Conservation (phyloP, 2,329 filamentous ascomycete species). For the Amesomyces nigricolor region DNA sequence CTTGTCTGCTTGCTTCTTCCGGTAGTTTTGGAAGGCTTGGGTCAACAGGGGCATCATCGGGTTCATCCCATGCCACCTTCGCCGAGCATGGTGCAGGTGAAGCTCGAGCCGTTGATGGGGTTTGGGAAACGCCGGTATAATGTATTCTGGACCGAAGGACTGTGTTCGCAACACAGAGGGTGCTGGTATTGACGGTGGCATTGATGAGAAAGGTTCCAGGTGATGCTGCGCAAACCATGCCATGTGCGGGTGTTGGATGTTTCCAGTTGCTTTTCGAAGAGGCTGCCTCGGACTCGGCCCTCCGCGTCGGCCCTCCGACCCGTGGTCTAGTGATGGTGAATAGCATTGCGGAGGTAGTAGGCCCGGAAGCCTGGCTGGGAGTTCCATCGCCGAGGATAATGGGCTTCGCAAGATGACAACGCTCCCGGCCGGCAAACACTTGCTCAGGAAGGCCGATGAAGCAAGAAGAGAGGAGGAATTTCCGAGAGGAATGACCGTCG, state of each 20-base stretch:
- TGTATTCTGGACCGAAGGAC: conserved; percentile 46
- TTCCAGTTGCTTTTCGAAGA: conserved; percentile 48
- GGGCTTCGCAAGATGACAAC: conserved; percentile 8
- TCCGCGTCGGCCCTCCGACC: conserved; percentile 41
- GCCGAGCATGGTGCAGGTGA: conserved; percentile 25
- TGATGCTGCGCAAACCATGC: conserved; percentile 32
- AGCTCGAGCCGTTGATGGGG: conserved; percentile 30
- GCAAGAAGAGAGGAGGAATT: conserved; percentile 18
- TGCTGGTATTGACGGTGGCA: conserved; percentile 37
- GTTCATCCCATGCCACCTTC: conserved; percentile 42
- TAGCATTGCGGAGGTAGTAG: conserved; percentile 48
- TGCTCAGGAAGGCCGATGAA: conserved; percentile 16
- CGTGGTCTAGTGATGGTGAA: conserved; percentile 44
- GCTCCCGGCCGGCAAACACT: conserved; percentile 8
- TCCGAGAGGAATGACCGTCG: conserved; percentile 24
- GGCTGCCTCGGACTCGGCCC: conserved; percentile 35
- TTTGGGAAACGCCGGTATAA: conserved; percentile 25
- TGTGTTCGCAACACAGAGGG: conserved; percentile 47
- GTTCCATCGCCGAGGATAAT: conserved; percentile 33
- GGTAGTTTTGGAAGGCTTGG: conserved; percentile 59
- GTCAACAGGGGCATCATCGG: conserved; percentile 51
- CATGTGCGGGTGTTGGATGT: conserved; percentile 41
- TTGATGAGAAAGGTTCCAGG: conserved; percentile 37
- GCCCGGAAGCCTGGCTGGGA: conserved; percentile 37
- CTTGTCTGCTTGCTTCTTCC: conserved; percentile 57